Evolutionary conservation across 257 asterid species (phyloP).

Genomic region (Buddleja alternifolia): DNA sequence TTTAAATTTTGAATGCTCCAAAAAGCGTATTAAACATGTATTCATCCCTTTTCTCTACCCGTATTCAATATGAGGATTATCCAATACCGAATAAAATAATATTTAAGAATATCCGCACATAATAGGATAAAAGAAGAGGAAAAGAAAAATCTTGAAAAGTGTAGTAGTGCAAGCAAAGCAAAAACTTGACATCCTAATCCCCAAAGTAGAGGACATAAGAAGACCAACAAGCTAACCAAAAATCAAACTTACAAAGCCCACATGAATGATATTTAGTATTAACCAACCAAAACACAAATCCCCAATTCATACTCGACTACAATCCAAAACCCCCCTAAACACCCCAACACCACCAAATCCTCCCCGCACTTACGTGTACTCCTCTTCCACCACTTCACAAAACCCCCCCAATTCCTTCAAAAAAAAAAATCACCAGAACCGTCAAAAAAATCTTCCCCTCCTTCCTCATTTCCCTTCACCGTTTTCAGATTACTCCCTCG

Average conservation of each 20-base stretch:
- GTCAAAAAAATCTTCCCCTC: constrained; percentile 17
- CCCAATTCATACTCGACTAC: too few species aligned
- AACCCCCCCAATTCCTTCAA: constrained; percentile 8
- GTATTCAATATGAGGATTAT: too few species aligned
- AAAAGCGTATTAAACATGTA: too few species aligned
- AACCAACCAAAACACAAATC: neutral
- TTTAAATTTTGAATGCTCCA: too few species aligned
- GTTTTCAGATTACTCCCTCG: neutral
- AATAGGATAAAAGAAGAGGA: neutral
- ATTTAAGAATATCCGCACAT: too few species aligned
- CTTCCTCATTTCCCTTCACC: constrained; percentile 29
- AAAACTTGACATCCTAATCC: neutral
- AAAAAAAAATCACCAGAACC: constrained; percentile 5
- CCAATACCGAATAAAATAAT: too few species aligned
- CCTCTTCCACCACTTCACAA: constrained; percentile 52
- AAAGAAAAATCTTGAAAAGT: constrained; percentile 5
- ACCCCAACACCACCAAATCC: constrained; percentile 29
- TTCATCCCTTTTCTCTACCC: too few species aligned
- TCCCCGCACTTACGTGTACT: constrained; percentile 56
- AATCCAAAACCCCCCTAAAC: too few species aligned
- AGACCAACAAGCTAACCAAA: neutral
- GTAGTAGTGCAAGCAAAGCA: neutral
- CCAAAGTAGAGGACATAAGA: neutral
- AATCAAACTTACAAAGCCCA: constrained; percentile 1
- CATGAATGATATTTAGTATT: neutral